phyloP scores from a whole-genome alignment of 2,329 filamentous ascomycete genomes.

The Fusarium verrucosum region DNA sequence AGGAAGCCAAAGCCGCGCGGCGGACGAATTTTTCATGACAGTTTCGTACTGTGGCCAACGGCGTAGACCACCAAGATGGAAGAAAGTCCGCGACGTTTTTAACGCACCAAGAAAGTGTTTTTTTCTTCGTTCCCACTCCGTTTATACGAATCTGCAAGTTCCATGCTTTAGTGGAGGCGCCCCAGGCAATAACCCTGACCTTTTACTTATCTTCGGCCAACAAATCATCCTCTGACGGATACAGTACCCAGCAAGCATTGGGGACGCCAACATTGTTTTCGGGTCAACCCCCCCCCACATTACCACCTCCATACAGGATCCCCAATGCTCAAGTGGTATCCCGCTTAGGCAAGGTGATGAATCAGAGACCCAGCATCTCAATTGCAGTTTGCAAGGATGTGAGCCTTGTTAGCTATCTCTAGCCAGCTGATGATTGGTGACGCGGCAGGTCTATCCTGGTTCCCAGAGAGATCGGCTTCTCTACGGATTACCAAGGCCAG shows the following conservation, averaged over 20 bases:
- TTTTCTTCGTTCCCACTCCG: constrained; percentile 28
- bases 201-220: constrained; percentile 9
- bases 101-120: constrained; percentile 20
- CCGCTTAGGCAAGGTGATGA: constrained; percentile 10
- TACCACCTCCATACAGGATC: neutral
- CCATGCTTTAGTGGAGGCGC: constrained; percentile 21
- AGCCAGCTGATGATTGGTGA: constrained; percentile 35
- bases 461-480: constrained; percentile 26
- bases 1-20: constrained; percentile 26
- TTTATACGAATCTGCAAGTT: constrained; percentile 19
- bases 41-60: constrained; percentile 36
- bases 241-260: constrained; percentile 2
- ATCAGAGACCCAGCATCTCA: constrained; percentile 10
- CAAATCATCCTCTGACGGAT: constrained; percentile 7
- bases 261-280: constrained; percentile 8
- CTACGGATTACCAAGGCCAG: too few species aligned
- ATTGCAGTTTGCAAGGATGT: constrained; percentile 23
- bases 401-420: constrained; percentile 7
- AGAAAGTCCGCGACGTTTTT: constrained; percentile 32
- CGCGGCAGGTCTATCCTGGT: constrained; percentile 33
- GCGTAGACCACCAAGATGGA: constrained; percentile 18
- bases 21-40: constrained; percentile 22
- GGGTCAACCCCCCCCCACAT: constrained; percentile 10
- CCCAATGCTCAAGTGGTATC: neutral
- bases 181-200: constrained; percentile 25